These are phyloP conservation scores for Fragilaria radians DNA, from an alignment of 108 stramenopile genomes.

Conservation along the genomic window DNA sequence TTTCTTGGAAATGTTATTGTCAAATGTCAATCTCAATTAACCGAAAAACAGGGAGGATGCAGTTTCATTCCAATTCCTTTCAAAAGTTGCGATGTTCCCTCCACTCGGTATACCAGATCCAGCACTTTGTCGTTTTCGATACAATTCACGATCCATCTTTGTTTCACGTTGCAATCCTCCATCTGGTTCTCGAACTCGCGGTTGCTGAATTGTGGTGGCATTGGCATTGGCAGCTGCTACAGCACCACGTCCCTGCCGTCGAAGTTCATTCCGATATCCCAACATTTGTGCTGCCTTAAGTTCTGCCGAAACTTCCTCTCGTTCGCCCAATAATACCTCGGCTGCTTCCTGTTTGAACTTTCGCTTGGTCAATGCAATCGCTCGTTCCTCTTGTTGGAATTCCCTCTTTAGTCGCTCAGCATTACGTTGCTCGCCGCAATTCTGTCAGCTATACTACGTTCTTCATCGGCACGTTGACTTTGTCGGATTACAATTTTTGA, in stretches of 20 bases:
- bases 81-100: conserved; percentile 52
- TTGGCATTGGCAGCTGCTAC: conserved; percentile 15
- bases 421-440: conserved; percentile 77
- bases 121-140: conserved; percentile 75
- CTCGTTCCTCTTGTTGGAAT: conserved; percentile 63
- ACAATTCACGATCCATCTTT: conserved; percentile 70
- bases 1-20: too few species aligned
- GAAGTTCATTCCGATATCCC: conserved; percentile 81
- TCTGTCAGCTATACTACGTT: conserved; percentile 77
- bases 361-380: conserved; percentile 57
- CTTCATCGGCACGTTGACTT: conserved; percentile 82
- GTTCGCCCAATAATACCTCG: conserved; percentile 75
- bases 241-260: conserved; percentile 59
- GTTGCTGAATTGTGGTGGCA: conserved; percentile 35
- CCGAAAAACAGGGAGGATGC: conserved; percentile 71
- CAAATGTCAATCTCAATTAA: too few species aligned
- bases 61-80: conserved; percentile 79
- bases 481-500: conserved; percentile 80
- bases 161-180: conserved; percentile 56
- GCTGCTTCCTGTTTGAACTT: conserved; percentile 79
- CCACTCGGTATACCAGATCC: conserved; percentile 76
- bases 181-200: conserved; percentile 68
- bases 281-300: conserved; percentile 75
- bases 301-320: conserved; percentile 83
- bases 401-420: conserved; percentile 66